Base-by-base conservation (phyloP, 805 yeast genomes). In the Myxozyma vanderwaltii region DNA sequence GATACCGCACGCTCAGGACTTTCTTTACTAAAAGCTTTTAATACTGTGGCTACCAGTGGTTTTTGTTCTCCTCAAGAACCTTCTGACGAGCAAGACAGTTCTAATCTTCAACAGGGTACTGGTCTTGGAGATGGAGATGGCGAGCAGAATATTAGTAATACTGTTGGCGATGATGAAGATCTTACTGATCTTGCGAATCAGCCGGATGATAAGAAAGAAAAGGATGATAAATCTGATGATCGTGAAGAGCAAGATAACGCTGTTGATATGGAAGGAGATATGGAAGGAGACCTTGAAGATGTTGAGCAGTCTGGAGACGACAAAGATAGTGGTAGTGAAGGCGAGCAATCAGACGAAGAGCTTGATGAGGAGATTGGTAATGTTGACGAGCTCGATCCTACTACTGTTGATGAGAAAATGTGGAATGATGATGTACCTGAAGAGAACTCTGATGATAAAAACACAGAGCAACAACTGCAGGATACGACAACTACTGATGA, bases 111-210 rank as follows among this genome's bases (percentile, higher is more conserved):
- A 43, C 94, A 89, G 45, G 98, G 97, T 47, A 89, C 96, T 6
- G 96, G 96, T 6, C 76, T 89, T 21, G 99, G 99, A 36, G 94
- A 92, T 68, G 99, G 98, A 24, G 85, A 82, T 56, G 98, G 97
- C 64, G 96, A 88, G 1, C 79, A 83, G 26, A 86, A 88, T 67
- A 83, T 87, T 66, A 83, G 92, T 0, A 86, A 90, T 52, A 96
- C 91, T 70, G 87, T 86, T 50, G 97, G 86, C 63, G 95, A 91
- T 54, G 97, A 91, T 66, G 97, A 91, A 63, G 96, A 94, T 72
- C 77, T 92, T 50, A 77, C 86, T 3, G 96, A 91, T 69, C 80
- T 82, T 61, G 84, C 83, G 19, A 75, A 67, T 27, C 59, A 67
- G 23, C 65, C 64, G 6, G 81, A 84, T 65, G 88, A 86, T 67